Percentiles rank a stretch among this genome's conserved stretches.
Evolutionary conservation across 768 basidiomycete species (phyloP).

Genomic region (Xerocomellus dryophilus): DNA sequence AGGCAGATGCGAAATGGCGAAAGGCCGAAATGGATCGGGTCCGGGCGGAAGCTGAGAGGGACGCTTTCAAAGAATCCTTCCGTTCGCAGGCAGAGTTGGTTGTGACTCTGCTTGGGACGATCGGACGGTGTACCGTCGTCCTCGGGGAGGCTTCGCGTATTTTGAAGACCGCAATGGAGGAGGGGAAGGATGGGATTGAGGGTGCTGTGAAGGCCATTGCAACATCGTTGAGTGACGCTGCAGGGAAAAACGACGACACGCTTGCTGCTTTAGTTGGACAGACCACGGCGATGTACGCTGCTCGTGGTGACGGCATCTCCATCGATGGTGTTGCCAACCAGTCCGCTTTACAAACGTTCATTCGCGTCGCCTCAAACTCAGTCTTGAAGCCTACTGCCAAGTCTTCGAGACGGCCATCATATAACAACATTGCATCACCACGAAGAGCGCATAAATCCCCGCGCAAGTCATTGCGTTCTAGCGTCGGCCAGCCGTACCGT

Average conservation of each 20-base stretch:
- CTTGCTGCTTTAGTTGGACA: slow-evolving; percentile 68
- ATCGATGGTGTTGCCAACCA: slow-evolving; percentile 54
- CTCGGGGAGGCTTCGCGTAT: slow-evolving; percentile 55
- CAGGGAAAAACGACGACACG: slow-evolving; percentile 65
- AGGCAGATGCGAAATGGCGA: slow-evolving; percentile 61
- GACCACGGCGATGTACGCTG: slow-evolving; percentile 58
- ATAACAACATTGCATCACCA: slow-evolving; percentile 42
- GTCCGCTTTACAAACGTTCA: slow-evolving; percentile 39
- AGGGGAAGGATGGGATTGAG: slow-evolving; percentile 36
- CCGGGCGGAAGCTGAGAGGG: slow-evolving; percentile 63
- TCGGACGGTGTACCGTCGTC: slow-evolving; percentile 74
- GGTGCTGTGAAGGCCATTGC: slow-evolving; percentile 48
- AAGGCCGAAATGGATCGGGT: slow-evolving; percentile 69
- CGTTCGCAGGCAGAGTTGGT: slow-evolving; percentile 63
- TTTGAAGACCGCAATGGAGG: slow-evolving; percentile 40
- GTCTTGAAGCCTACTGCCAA: slow-evolving; percentile 42
- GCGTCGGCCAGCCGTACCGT: slow-evolving; percentile 57
- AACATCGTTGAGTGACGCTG: slow-evolving; percentile 48
- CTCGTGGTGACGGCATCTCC: slow-evolving; percentile 33
- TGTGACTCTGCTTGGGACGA: slow-evolving; percentile 73
- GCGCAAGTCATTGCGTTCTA: slow-evolving; percentile 70
- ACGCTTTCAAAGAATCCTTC: slow-evolving; percentile 60
- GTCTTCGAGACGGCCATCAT: slow-evolving; percentile 44
- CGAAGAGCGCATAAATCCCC: slow-evolving; percentile 57
- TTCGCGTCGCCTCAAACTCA: slow-evolving; percentile 48